Conservation (phyloP, 257 asterid species). For the Mentha longifolia region DNA sequence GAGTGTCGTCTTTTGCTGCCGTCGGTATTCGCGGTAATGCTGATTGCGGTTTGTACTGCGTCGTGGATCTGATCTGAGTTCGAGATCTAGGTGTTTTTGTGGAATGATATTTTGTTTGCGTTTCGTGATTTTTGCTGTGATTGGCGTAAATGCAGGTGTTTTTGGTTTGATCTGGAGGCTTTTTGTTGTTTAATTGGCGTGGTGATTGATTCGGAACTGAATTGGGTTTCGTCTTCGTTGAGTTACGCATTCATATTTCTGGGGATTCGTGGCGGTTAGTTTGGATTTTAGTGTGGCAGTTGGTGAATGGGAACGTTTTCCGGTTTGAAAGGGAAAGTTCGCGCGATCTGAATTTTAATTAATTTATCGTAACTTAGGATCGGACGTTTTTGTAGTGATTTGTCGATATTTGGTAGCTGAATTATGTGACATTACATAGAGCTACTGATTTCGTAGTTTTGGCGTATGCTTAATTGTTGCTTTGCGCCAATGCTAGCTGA, state of each 20-base stretch:
- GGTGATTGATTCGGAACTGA: constrained; percentile 28
- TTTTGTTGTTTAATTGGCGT: constrained; percentile 34
- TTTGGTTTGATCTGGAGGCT: constrained; percentile 54
- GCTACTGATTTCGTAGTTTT: constrained; percentile 31
- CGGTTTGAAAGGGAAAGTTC: constrained; percentile 25
- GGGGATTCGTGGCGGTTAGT: constrained; percentile 34
- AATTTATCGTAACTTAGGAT: constrained; percentile 29
- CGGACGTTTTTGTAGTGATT: constrained; percentile 33
- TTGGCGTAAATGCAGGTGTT: constrained; percentile 55
- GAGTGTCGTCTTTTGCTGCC: constrained; percentile 11
- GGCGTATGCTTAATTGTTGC: constrained; percentile 38
- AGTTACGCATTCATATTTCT: constrained; percentile 33
- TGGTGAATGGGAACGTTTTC: constrained; percentile 21
- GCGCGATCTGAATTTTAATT: constrained; percentile 38
- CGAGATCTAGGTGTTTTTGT: constrained; percentile 40
- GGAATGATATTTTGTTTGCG: constrained; percentile 11
- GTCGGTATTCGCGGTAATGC: constrained; percentile 32
- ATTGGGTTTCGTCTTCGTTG: constrained; percentile 25
- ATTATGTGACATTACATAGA: constrained; percentile 33
- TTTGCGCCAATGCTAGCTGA: constrained; percentile 49
- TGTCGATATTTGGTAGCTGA: constrained; percentile 19
- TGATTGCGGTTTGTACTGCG: constrained; percentile 24
- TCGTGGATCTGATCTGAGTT: constrained; percentile 75
- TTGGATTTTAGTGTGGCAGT: constrained; percentile 39
- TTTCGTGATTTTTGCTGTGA: constrained; percentile 28